Evolutionary conservation across 345 rosid genomes (phyloP), one percentile per base, ranked within the genome.

Genomic region (Diplotaxis tenuifolia): DNA sequence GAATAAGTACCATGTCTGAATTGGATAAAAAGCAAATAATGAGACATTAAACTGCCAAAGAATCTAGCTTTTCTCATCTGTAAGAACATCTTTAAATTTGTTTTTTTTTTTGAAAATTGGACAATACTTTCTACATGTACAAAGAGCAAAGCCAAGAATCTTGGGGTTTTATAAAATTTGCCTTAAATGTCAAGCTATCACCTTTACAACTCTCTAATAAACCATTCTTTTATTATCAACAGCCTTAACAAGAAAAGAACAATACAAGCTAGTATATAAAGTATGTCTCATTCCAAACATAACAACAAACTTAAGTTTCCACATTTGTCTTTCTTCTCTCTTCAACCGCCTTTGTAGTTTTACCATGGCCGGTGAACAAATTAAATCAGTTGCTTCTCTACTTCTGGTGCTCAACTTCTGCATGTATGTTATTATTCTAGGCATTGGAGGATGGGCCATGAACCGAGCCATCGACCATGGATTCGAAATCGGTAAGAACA

Each of bases 361-460:
- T 15, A 15, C 52, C 40, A 91, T 88, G 96, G 95, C 86, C 23
- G 78, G 22, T 53, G 63, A 9, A 23, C 88, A 82, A 66, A 75
- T 84, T 84, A 88, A 83, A 78, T 74, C 81, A 5, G 86, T 82
- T 36, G 96, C 97, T 42, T 61, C 84, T 4, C 61, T 83, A 53
- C 96, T 94, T 72, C 76, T 94, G 67, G 72, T 81, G 57, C 85
- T 94, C 18, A 94, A 94, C 70, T 87, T 94, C 76, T 88, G 97
- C 80, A 94, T 94, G 96, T 89, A 83, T 67, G 86, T 25, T 27
- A 78, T 91, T 9, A 83, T 91, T 68, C 71, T 94, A 29, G 96
- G 92, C 31, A 87, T 94, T 74, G 93, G 86, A 34, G 87, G 90
- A 21, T 94, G 98, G 98, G 96, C 98, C 9, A 84, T 88, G 79